Base-by-base conservation (phyloP, 805 yeast species). In the Ogataea parapolymorpha region DNA sequence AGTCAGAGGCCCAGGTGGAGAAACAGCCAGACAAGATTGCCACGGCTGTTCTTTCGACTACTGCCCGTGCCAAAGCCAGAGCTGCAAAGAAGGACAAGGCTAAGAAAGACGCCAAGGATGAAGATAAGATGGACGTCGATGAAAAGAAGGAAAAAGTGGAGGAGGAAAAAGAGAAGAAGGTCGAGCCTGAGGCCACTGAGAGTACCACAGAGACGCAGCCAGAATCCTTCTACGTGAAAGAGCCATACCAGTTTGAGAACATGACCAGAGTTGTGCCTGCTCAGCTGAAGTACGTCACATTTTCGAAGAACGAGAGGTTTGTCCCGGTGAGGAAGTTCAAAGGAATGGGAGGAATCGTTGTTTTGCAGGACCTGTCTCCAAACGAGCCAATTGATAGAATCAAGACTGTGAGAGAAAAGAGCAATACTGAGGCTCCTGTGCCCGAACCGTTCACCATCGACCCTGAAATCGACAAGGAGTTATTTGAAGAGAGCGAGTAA, bases 11-110 rank as follows among this genome's bases (percentile, higher is more conserved):
- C 54, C 77, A 80, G 33, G 80, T 81, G 46, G 85, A 79, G 51
- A 85, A 86, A 59, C 88, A 82, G 39, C 87, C 90, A 3, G 97
- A 88, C 61, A 89, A 86, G 68, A 76, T 89, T 35, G 85, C 89
- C 2, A 86, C 95, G 30, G 99, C 97, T 2, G 95, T 93, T 12
- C 73, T 93, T 41, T 89, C 97, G 2, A 91, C 97, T 1, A 91
- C 99, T 2, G 87, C 82, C 13, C 83, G 82, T 62, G 96, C 96
- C n/a, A 87, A 85, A 63, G 93, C 91, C 25, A 81, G 97, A 62
- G 95, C 95, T 18, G 74, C 74, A 32, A 70, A 71, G 51, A 74
- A 74, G 57, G 68, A 72, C 54, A 75, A 74, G 54, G 67, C 53
- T 9, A 77, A 59, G 43, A 49, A 48, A 34, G 76, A 77, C 29